A percentile compares a stretch with the other conserved stretches of the same genome.
Evolutionary conservation across 1,284 basidiomycete genomes (phyloP).

Genomic region (Sanghuangporus sanghuang): DNA sequence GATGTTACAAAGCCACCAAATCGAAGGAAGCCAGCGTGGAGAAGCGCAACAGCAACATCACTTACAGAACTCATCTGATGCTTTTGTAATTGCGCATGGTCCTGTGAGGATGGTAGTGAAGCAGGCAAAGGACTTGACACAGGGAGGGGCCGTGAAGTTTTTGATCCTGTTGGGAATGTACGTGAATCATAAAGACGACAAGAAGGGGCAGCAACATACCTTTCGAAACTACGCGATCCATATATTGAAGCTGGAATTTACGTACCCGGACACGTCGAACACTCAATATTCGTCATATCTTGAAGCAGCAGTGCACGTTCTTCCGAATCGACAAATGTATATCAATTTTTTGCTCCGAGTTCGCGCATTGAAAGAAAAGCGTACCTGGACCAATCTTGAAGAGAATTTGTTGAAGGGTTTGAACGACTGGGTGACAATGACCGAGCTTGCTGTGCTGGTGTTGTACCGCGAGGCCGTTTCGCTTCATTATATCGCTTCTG

Average conservation of each 20-base stretch:
- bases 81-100: neutral
- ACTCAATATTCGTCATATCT: slow-evolving; percentile 2
- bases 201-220: slow-evolving; percentile 25
- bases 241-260: neutral
- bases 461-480: too few species aligned
- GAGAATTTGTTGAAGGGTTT: slow-evolving; percentile 14
- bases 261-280: slow-evolving; percentile 15
- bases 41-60: neutral
- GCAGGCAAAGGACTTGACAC: slow-evolving; percentile 22
- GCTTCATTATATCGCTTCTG: too few species aligned
- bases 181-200: slow-evolving; percentile 31
- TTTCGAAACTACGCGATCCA: slow-evolving; percentile 21
- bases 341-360: neutral
- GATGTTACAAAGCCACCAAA: neutral
- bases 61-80: too few species aligned
- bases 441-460: slow-evolving; percentile 13
- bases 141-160: slow-evolving; percentile 28
- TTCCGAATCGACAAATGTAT: neutral
- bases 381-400: slow-evolving; percentile 13
- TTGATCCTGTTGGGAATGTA: slow-evolving; percentile 27
- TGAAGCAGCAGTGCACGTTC: neutral
- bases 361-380: slow-evolving; percentile 2
- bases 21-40: neutral
- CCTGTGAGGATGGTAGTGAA: slow-evolving; percentile 17
- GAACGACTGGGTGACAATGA: slow-evolving; percentile 10